These are phyloP conservation scores for Stylonectria norvegica DNA, from an alignment of 2,329 filamentous ascomycete genomes.

Conservation along the genomic window DNA sequence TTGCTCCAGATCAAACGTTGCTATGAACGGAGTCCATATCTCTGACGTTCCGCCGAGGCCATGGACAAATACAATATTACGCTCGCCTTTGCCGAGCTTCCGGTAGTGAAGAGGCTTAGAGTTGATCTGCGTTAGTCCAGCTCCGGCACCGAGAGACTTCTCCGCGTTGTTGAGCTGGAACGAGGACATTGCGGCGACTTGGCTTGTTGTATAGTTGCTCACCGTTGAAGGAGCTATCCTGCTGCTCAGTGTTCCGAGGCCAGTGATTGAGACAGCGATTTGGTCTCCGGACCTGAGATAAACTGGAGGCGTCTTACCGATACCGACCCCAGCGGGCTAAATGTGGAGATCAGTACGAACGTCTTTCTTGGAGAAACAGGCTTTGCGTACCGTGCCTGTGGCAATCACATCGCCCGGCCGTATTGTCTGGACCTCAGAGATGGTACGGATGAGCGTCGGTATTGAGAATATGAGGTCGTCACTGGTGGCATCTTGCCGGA, in stretches of 20 bases:
- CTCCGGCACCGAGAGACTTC: conserved; percentile 11
- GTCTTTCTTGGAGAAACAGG: not conserved
- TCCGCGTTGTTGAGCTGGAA: conserved; percentile 14
- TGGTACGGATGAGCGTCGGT: conserved; percentile 38
- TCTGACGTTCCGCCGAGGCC: conserved; percentile 48
- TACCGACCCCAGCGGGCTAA: conserved; percentile 44
- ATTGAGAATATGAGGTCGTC: conserved; percentile 46
- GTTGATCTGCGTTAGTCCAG: conserved; percentile 36
- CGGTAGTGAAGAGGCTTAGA: conserved; percentile 41
- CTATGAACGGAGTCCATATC: conserved; percentile 44
- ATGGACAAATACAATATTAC: conserved; percentile 49
- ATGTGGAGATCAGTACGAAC: not conserved
- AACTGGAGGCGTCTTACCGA: conserved; percentile 38
- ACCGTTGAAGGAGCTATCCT: conserved; percentile 6
- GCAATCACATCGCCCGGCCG: conserved; percentile 45
- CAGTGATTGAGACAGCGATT: conserved; percentile 33
- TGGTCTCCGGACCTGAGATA: conserved; percentile 41
- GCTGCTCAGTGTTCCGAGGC: conserved; percentile 17
- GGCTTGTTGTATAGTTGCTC: not conserved
- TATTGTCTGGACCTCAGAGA: conserved; percentile 42
- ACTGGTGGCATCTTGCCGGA: conserved; percentile 43
- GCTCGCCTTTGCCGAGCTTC: conserved; percentile 22
- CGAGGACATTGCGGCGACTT: conserved; percentile 3
- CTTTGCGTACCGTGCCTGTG: conserved; percentile 35
- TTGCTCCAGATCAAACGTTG: conserved; percentile 20